Evolutionary conservation across 371 early-diverging fungal genomes (phyloP), one percentile per base, ranked within the genome.

Genomic region (Rhizopus delemar): DNA sequence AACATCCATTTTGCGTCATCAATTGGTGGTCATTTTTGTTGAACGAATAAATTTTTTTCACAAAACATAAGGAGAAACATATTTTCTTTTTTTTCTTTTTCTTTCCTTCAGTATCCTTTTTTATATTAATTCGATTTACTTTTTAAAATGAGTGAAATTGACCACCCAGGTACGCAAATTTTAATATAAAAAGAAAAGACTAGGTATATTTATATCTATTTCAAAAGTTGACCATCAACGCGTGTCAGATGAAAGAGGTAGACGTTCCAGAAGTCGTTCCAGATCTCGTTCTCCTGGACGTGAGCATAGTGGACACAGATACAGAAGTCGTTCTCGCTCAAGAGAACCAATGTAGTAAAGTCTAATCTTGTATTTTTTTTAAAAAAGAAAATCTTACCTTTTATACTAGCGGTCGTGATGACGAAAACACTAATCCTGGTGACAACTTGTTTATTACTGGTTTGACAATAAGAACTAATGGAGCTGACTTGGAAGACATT

Each of bases 361-460:
- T 22, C 22, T 22, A 22, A 22, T 22, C 22, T 22, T 22, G 22
- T 22, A 22, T 22, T 22, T 22, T 22, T 22, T 22, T 22, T 22
- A 1, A 22, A 22, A 22, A 22, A 22, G 22, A 63, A 54, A 90
- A 92, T 38, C 13, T 38, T 38, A 11, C 39, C 13, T 38, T 38
- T 38, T 38, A 38, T 13, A 38, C 5, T 48, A 48, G 48, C 7
- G 8, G 31, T 28, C 48, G 48, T 49, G 76, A 74, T 53, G 79
- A 78, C 56, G 51, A 63, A 54, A 90, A 22, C 22, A 22, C 22
- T 22, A 22, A 92, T 63, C 87, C 90, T 53, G 90, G 92, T 34
- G 88, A 85, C 70, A 93, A 90, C 62, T 73, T 93, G 50, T 91
- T 87, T 65, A 86, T 93, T 49, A 88, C 88, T 45, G 88, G 89